Percentiles rank a stretch among this genome's conserved stretches.
These are phyloP conservation scores for Saccharum hybrid DNA, from an alignment of 202 grass and related monocot genomes.

Conservation along the genomic window DNA sequence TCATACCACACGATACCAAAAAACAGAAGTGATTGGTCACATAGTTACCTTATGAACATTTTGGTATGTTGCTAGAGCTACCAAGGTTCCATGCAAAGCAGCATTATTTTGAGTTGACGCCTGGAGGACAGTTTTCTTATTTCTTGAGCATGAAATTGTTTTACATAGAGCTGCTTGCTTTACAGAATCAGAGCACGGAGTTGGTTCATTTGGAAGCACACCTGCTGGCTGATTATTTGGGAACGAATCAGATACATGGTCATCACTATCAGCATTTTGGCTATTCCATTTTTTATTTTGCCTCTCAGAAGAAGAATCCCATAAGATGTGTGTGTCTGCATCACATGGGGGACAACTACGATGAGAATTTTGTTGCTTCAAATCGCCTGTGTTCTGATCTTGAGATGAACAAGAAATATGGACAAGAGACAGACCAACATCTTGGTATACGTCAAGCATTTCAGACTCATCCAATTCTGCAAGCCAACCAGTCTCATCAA, in stretches of 20 bases:
- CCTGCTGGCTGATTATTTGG: constrained; percentile 32
- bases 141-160: constrained; percentile 44
- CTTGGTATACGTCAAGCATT: constrained; percentile 71
- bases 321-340: constrained; percentile 31
- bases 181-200: constrained; percentile 23
- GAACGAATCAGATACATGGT: constrained; percentile 51
- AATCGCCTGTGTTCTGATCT: constrained; percentile 21
- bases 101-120: constrained; percentile 35
- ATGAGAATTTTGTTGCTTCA: constrained; percentile 37
- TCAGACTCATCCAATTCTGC: constrained; percentile 61
- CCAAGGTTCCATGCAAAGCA: constrained; percentile 38
- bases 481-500: constrained; percentile 66
- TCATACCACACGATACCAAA: constrained; percentile 5
- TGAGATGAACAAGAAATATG: constrained; percentile 46
- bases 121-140: constrained; percentile 47
- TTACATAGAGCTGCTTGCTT: constrained; percentile 37
- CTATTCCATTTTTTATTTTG: constrained; percentile 44
- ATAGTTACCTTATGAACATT: constrained; percentile 56
- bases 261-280: constrained; percentile 50
- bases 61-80: constrained; percentile 42
- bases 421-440: constrained; percentile 67
- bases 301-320: constrained; percentile 41
- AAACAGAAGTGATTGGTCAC: background rate
- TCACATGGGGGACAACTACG: constrained; percentile 33
- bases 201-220: constrained; percentile 37